These are phyloP conservation scores for Ceratopteris richardii DNA, from an alignment of 75 land plant genomes.

Conservation along the genomic window DNA sequence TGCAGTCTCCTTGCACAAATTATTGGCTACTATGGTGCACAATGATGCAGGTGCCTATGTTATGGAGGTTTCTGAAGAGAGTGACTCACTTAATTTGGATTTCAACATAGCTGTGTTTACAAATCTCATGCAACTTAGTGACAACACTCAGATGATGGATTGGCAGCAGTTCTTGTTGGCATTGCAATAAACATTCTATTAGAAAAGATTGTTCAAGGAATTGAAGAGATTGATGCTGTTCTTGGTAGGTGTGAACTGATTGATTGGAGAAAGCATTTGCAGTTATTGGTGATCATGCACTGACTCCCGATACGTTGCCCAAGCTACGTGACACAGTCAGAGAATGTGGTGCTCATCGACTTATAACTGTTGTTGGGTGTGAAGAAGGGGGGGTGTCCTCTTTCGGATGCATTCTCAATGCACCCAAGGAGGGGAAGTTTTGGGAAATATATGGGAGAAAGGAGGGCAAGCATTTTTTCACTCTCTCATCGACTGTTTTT, in stretches of 20 bases:
- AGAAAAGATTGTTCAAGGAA: constrained; percentile 78
- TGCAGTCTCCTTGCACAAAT: constrained; percentile 51
- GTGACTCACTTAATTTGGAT: constrained; percentile 53
- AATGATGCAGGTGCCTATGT: constrained; percentile 85
- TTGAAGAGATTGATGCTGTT: constrained; percentile 83
- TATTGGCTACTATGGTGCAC: constrained; percentile 77
- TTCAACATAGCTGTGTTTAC: constrained; percentile 89
- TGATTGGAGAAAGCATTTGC: constrained; percentile 95
- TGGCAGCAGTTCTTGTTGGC: constrained; percentile 76
- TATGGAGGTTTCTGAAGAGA: constrained; percentile 83
- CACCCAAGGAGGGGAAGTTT: too few species aligned
- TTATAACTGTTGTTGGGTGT: too few species aligned
- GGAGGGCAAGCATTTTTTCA: too few species aligned
- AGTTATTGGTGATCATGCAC: constrained; percentile 93
- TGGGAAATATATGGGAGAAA: too few species aligned
- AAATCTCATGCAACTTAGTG: constrained; percentile 55
- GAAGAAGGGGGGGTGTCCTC: too few species aligned
- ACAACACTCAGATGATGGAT: constrained; percentile 42
- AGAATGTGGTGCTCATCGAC: constrained; percentile 68
- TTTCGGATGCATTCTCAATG: too few species aligned
- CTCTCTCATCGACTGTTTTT: too few species aligned
- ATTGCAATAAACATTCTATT: constrained; percentile 76
- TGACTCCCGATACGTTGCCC: constrained; percentile 78
- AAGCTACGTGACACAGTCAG: constrained; percentile 79
- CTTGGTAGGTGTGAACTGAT: constrained; percentile 90